Evolutionary conservation across 2,329 filamentous ascomycete species (phyloP).

Genomic region (Aureobasidium uvarum): DNA sequence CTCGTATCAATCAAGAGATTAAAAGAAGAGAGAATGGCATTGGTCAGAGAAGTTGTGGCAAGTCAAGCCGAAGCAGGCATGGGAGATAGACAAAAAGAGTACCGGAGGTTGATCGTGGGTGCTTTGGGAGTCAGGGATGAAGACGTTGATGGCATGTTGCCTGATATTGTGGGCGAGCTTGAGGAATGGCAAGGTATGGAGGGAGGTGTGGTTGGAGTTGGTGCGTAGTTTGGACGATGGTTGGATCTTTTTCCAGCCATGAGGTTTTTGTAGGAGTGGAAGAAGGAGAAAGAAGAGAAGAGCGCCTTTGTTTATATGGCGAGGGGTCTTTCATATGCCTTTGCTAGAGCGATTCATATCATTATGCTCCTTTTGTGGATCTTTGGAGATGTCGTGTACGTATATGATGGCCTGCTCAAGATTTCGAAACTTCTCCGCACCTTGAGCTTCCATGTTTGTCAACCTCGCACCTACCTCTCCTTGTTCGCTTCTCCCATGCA

Average conservation of each 20-base stretch:
- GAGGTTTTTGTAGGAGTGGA: neutral
- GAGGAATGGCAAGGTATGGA: constrained; percentile 40
- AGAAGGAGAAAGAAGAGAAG: neutral
- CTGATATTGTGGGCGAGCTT: constrained; percentile 51
- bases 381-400: neutral
- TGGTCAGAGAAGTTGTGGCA: constrained; percentile 67
- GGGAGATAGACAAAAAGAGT: constrained; percentile 70
- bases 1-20: constrained; percentile 58
- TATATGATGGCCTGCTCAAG: too few relatives aligned
- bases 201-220: neutral
- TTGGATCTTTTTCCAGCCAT: too few relatives aligned
- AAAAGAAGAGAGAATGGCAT: constrained; percentile 59
- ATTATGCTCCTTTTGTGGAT: neutral
- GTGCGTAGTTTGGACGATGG: neutral
- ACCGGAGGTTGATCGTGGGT: constrained; percentile 65
- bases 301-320: neutral
- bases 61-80: constrained; percentile 67
- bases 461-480: neutral
- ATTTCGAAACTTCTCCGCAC: too few relatives aligned
- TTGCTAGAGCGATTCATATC: neutral
- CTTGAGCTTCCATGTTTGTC: neutral
- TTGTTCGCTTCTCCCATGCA: neutral
- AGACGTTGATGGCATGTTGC: constrained; percentile 62
- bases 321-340: neutral
- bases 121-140: constrained; percentile 68